These are phyloP conservation scores for Globisporangium cylindrosporum DNA, from an alignment of 352 stramenopile species.

Conservation along the genomic window DNA sequence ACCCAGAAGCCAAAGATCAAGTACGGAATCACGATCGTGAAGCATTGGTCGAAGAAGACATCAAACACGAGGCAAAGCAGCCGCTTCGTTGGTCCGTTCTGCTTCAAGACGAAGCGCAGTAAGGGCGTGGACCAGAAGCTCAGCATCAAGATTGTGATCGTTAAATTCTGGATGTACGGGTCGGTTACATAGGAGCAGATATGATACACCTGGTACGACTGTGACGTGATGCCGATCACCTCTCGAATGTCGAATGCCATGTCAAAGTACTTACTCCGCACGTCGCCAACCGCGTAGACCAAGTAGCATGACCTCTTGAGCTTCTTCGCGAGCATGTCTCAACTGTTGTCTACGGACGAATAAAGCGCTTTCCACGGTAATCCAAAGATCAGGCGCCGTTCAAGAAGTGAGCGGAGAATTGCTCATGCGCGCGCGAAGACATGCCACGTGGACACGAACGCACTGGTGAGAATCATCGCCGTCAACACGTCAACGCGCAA, in stretches of 20 bases:
- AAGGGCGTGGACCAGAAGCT: constrained; percentile 26
- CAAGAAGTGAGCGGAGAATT: not conserved
- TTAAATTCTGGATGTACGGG: constrained; percentile 11
- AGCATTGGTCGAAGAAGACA: constrained; percentile 27
- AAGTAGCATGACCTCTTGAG: constrained; percentile 3
- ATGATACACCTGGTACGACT: constrained; percentile 28
- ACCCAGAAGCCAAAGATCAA: constrained; percentile 22
- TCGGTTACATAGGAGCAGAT: constrained; percentile 18
- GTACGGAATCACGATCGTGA: constrained; percentile 26
- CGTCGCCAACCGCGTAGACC: constrained; percentile 1
- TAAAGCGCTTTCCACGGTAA: constrained; percentile 3
- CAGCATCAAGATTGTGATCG: constrained; percentile 16
- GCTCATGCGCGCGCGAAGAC: not conserved
- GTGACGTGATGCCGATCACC: constrained; percentile 20
- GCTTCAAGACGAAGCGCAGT: not conserved
- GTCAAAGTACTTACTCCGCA: constrained; percentile 30
- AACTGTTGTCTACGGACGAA: not conserved
- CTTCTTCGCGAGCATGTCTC: not conserved
- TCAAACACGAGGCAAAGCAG: constrained; percentile 23
- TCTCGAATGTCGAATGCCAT: constrained; percentile 22
- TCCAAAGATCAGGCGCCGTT: not conserved
- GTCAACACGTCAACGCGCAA: constrained; percentile 6
- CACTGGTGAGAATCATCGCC: constrained; percentile 4
- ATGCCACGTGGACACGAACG: constrained; percentile 1
- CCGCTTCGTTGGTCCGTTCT: constrained; percentile 18